Conservation (phyloP, 129 eudicot species). For the Kitagawia praeruptora region DNA sequence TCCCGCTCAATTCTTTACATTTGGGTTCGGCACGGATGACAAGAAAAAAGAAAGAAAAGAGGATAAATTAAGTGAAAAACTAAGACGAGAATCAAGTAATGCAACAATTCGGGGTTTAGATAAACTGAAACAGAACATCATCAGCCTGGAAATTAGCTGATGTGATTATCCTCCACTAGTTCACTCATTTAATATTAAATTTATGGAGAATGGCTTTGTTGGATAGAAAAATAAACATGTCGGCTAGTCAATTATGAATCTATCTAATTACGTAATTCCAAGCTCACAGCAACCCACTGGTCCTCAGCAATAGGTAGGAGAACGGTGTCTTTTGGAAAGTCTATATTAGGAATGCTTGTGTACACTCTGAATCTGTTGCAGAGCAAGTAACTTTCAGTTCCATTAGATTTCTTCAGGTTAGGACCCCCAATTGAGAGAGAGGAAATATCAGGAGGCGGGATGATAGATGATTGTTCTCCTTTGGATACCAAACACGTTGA, state of each 20-base stretch:
- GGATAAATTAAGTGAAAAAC: too few species aligned
- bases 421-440: conserved; percentile 15
- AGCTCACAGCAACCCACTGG: conserved; percentile 44
- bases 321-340: conserved; percentile 30
- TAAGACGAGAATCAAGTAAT: not conserved
- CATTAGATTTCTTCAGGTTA: not conserved
- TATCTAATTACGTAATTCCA: conserved; percentile 30
- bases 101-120: not conserved
- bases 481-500: not conserved
- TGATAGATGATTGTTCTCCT: not conserved
- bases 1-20: too few species aligned
- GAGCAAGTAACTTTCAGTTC: conserved; percentile 27
- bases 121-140: not conserved
- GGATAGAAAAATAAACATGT: not conserved
- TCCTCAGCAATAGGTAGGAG: conserved; percentile 33
- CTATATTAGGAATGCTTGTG: conserved; percentile 32
- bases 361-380: conserved; percentile 39
- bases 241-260: not conserved
- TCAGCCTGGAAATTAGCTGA: not conserved
- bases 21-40: not conserved
- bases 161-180: not conserved
- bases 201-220: not conserved
- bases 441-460: conserved; percentile 15
- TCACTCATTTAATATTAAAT: not conserved
- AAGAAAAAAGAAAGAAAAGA: too few species aligned